phyloP scores from a whole-genome alignment of 2,329 filamentous ascomycete species.

The Daldinia eschscholtzii region DNA sequence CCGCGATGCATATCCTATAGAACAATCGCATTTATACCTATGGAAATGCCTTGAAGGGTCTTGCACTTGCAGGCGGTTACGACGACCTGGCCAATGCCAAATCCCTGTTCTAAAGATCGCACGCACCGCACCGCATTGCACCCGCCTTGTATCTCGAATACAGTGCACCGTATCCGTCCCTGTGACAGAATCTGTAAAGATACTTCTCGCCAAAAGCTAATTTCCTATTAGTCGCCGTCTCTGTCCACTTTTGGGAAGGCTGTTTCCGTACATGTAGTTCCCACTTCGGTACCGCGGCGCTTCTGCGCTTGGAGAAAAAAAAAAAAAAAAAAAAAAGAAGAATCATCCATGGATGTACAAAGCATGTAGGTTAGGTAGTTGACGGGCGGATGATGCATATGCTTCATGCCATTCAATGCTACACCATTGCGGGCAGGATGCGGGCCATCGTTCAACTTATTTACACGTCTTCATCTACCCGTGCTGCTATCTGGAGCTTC shows the following conservation, averaged over 20 bases:
- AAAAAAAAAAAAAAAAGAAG: neutral
- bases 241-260: slow-evolving; percentile 19
- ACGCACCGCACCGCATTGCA: neutral
- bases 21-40: slow-evolving; percentile 1
- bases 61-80: slow-evolving; percentile 24
- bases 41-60: neutral
- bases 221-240: slow-evolving; percentile 23
- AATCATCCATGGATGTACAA: neutral
- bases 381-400: slow-evolving; percentile 24
- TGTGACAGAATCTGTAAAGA: slow-evolving; percentile 4
- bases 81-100: slow-evolving; percentile 16
- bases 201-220: neutral
- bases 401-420: slow-evolving; percentile 29
- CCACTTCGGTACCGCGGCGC: slow-evolving; percentile 35
- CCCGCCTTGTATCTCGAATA: slow-evolving; percentile 11
- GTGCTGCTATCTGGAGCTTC: slow-evolving; percentile 22
- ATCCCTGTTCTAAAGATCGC: slow-evolving; percentile 15
- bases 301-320: slow-evolving; percentile 23
- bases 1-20: slow-evolving; percentile 2
- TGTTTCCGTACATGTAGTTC: slow-evolving; percentile 34
- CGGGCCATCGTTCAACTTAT: slow-evolving; percentile 17
- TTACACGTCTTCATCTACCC: slow-evolving; percentile 10
- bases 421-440: slow-evolving; percentile 29
- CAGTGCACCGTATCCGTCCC: slow-evolving; percentile 18
- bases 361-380: neutral